phyloP scores from a whole-genome alignment of 495 filamentous ascomycete genomes.

The Amorphotheca resinae region DNA sequence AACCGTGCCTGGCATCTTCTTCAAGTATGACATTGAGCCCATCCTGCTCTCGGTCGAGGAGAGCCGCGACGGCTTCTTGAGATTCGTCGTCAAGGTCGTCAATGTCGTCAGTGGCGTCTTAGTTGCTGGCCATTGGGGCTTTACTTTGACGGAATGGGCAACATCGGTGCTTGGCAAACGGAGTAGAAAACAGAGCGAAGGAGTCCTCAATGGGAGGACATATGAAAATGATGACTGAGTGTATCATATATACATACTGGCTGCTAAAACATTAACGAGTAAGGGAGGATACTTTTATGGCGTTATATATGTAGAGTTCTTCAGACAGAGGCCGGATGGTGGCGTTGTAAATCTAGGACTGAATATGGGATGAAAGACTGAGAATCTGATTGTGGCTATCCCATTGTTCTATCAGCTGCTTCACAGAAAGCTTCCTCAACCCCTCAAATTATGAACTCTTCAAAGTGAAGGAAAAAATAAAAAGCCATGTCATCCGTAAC shows the following conservation, averaged over 20 bases:
- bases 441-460: too few relatives aligned
- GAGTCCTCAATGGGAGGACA: conserved; percentile 43
- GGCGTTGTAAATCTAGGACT: too few relatives aligned
- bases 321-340: too few relatives aligned
- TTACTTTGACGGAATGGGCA: conserved; percentile 39
- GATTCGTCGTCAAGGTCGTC: conserved; percentile 61
- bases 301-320: too few relatives aligned
- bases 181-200: conserved; percentile 40
- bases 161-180: conserved; percentile 34
- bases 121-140: conserved; percentile 50
- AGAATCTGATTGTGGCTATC: too few relatives aligned
- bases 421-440: too few relatives aligned
- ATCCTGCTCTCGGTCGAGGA: conserved; percentile 79
- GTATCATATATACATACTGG: background rate
- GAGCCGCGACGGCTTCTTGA: conserved; percentile 58
- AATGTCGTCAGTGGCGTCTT: conserved; percentile 48
- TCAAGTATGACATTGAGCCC: conserved; percentile 99
- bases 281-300: too few relatives aligned
- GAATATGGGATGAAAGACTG: too few relatives aligned
- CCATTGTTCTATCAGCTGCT: too few relatives aligned
- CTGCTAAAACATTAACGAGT: too few relatives aligned
- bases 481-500: too few relatives aligned
- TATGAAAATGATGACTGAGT: conserved; percentile 27
- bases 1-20: conserved; percentile 81
- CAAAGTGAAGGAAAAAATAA: too few relatives aligned